These are phyloP conservation scores for Piper betle DNA, from an alignment of 164 flowering plant species.

Conservation along the genomic window DNA sequence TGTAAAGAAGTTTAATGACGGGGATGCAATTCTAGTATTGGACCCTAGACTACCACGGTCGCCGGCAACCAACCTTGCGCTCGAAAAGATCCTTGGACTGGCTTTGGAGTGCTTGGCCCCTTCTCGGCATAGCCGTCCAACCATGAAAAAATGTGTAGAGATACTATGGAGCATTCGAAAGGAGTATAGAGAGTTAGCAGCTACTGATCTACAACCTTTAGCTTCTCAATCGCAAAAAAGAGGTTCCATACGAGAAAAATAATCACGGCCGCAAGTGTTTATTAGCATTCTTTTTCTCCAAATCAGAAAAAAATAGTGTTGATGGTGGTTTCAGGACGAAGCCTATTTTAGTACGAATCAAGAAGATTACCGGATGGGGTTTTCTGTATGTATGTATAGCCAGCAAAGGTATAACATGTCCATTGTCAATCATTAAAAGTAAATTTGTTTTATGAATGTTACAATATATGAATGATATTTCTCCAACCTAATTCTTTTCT, in stretches of 20 bases:
- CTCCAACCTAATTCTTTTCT: too few relatives aligned
- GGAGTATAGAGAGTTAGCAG: slow-evolving; percentile 48
- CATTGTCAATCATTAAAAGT: too few relatives aligned
- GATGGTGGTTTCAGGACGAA: not conserved
- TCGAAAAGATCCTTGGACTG: slow-evolving; percentile 68
- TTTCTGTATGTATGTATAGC: too few relatives aligned
- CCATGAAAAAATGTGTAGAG: slow-evolving; percentile 81
- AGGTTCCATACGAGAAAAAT: slow-evolving; percentile 16
- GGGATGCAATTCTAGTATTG: slow-evolving; percentile 43
- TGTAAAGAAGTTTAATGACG: slow-evolving; percentile 58
- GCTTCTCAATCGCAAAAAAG: slow-evolving; percentile 27
- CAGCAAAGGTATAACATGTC: too few relatives aligned
- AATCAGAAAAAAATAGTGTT: not conserved
- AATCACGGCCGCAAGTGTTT: not conserved
- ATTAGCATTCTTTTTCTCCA: not conserved
- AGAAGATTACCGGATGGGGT: too few relatives aligned
- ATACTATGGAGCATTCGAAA: slow-evolving; percentile 83
- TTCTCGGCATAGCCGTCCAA: slow-evolving; percentile 49
- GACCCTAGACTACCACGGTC: slow-evolving; percentile 54
- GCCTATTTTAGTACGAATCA: too few relatives aligned
- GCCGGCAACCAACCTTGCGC: slow-evolving; percentile 28
- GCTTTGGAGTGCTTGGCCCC: slow-evolving; percentile 76
- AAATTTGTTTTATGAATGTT: too few relatives aligned
- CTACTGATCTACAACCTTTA: slow-evolving; percentile 23
- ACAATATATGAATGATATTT: too few relatives aligned